A percentile compares a stretch with the other conserved stretches of the same genome.
phyloP scores from a whole-genome alignment of 1,284 basidiomycete species.

The Ustilago bromivora region DNA sequence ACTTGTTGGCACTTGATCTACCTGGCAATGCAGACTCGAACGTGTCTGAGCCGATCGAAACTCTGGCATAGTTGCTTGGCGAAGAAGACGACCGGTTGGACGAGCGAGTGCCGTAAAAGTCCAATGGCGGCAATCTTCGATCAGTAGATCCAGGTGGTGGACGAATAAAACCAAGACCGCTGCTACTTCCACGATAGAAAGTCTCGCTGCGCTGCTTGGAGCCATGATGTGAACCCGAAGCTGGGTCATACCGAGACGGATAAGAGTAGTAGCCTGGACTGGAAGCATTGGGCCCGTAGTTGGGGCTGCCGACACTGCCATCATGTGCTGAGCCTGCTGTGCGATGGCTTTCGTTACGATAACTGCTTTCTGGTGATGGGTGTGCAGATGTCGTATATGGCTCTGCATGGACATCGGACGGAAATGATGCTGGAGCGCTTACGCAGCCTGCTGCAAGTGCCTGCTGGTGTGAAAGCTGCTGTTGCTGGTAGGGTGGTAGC shows the following conservation, averaged over 20 bases:
- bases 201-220: conserved; percentile 30
- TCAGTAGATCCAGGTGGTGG: conserved; percentile 23
- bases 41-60: conserved; percentile 24
- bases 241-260: conserved; percentile 36
- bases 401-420: conserved; percentile 12
- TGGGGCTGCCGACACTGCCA: conserved; percentile 37
- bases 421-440: not conserved
- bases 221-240: conserved; percentile 11
- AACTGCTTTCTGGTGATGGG: conserved; percentile 23
- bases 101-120: conserved; percentile 24
- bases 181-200: conserved; percentile 46
- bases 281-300: conserved; percentile 9
- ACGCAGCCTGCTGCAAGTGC: conserved; percentile 1
- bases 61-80: conserved; percentile 32
- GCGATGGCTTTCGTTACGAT: conserved; percentile 31
- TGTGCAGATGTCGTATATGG: conserved; percentile 17
- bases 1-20: conserved; percentile 9
- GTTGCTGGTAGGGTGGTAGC: conserved; percentile 7
- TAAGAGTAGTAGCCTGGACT: conserved; percentile 29
- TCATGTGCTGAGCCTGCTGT: conserved; percentile 23
- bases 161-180: conserved; percentile 42
- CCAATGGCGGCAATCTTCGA: conserved; percentile 33
- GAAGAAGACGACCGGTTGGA: conserved; percentile 27
- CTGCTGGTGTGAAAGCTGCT: not conserved
- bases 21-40: conserved; percentile 22